Conservation (phyloP, 2,329 filamentous ascomycete species). For the Purpureocillium takamizusanense region DNA sequence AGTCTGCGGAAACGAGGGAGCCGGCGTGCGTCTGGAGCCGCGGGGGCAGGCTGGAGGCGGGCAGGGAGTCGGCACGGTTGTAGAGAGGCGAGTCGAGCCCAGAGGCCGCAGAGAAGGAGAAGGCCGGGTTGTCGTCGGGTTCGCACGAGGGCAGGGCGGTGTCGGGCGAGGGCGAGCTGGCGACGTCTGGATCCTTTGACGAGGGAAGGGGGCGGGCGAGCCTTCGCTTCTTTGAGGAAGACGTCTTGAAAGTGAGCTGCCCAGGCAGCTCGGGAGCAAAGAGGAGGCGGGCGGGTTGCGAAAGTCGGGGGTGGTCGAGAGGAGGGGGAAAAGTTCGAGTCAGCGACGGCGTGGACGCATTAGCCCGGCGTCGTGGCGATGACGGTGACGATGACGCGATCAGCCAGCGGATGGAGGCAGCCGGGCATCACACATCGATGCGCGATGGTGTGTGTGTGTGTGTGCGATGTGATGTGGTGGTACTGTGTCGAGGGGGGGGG, state of each 20-base stretch:
- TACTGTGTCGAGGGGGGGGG: too few relatives aligned
- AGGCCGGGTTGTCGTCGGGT: slow-evolving; percentile 36
- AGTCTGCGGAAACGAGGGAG: slow-evolving; percentile 36
- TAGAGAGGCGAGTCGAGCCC: slow-evolving; percentile 29
- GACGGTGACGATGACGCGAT: slow-evolving; percentile 1
- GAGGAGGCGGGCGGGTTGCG: too few relatives aligned
- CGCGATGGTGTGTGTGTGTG: too few relatives aligned
- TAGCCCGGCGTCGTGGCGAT: not conserved
- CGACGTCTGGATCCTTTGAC: slow-evolving; percentile 30
- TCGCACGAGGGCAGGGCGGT: slow-evolving; percentile 44
- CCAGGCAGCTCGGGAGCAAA: slow-evolving; percentile 42
- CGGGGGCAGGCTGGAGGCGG: slow-evolving; percentile 42
- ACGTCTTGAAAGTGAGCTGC: slow-evolving; percentile 65
- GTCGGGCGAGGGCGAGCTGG: slow-evolving; percentile 31
- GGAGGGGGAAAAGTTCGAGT: slow-evolving; percentile 2
- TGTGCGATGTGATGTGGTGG: too few relatives aligned
- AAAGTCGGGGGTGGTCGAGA: slow-evolving; percentile 2
- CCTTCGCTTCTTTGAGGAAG: slow-evolving; percentile 67
- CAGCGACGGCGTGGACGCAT: slow-evolving; percentile 2
- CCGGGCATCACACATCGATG: slow-evolving; percentile 7
- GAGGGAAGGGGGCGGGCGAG: slow-evolving; percentile 37
- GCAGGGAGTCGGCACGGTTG: slow-evolving; percentile 32
- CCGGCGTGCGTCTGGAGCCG: slow-evolving; percentile 37
- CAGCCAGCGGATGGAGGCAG: slow-evolving; percentile 4
- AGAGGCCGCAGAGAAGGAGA: slow-evolving; percentile 40